Conservation (phyloP, 2,329 filamentous ascomycete genomes). For the Monosporascus sp. region DNA sequence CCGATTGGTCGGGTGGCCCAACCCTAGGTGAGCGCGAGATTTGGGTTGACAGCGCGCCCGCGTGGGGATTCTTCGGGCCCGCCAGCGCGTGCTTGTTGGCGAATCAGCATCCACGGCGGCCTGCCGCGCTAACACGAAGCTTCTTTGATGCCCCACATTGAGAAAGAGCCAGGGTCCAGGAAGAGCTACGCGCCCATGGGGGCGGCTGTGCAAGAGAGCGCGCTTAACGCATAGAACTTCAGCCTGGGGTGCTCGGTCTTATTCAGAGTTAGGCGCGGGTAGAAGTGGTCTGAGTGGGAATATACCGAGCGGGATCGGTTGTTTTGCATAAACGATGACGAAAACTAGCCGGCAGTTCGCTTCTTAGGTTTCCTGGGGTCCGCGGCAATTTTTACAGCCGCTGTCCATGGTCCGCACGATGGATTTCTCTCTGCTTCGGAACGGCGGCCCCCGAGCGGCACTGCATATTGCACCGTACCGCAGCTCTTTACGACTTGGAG, state of each 20-base stretch:
- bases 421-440: neutral
- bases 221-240: neutral
- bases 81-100: neutral
- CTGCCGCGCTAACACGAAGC: neutral
- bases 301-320: no score
- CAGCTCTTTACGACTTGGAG: neutral
- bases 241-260: neutral
- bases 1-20: constrained; percentile 5
- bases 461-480: neutral
- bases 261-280: neutral
- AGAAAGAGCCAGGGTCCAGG: neutral
- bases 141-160: neutral
- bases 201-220: constrained; percentile 10
- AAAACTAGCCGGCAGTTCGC: neutral
- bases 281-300: neutral
- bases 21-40: neutral
- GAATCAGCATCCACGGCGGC: neutral
- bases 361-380: neutral
- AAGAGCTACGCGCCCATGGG: constrained; percentile 9
- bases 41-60: neutral
- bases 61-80: neutral
- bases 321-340: neutral
- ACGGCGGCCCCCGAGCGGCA: neutral
- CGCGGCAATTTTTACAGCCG: neutral
- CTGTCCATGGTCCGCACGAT: neutral